These are phyloP conservation scores for Skeletonema potamos DNA, from an alignment of 108 stramenopile species.

Conservation along the genomic window DNA sequence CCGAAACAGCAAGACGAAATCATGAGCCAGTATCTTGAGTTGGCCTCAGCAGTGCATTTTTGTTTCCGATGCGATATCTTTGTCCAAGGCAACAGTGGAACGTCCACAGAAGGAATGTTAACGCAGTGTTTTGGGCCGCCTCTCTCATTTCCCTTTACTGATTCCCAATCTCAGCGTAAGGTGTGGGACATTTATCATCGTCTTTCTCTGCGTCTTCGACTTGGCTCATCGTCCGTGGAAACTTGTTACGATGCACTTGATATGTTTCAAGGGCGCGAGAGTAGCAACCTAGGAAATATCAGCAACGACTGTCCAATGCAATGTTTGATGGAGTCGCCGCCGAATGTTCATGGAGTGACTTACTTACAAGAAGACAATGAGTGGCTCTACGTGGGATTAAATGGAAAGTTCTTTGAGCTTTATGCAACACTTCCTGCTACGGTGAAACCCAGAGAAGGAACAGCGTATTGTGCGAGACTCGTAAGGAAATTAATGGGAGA, in stretches of 20 bases:
- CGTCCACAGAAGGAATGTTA: slow-evolving; percentile 42
- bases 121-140: slow-evolving; percentile 71
- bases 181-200: slow-evolving; percentile 72
- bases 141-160: slow-evolving; percentile 49
- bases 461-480: slow-evolving; percentile 62
- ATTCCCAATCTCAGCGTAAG: slow-evolving; percentile 36
- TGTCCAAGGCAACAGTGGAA: slow-evolving; percentile 5
- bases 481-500: slow-evolving; percentile 62
- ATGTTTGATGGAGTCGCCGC: slow-evolving; percentile 64
- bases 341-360: slow-evolving; percentile 61
- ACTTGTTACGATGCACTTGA: slow-evolving; percentile 62
- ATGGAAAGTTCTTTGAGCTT: slow-evolving; percentile 73
- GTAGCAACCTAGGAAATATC: slow-evolving; percentile 32
- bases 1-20: slow-evolving; percentile 23
- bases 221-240: slow-evolving; percentile 68
- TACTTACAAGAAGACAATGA: slow-evolving; percentile 66
- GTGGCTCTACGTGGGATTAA: slow-evolving; percentile 67
- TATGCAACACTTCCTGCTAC: slow-evolving; percentile 47
- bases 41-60: slow-evolving; percentile 55
- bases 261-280: slow-evolving; percentile 38
- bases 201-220: slow-evolving; percentile 65
- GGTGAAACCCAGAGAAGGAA: slow-evolving; percentile 52
- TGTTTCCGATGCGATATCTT: slow-evolving; percentile 53
- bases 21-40: slow-evolving; percentile 32
- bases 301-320: slow-evolving; percentile 55